Percentiles rank a stretch among this genome's conserved stretches.
phyloP scores from a whole-genome alignment of 2,329 filamentous ascomycete species.

The Penicillium oxalicum region DNA sequence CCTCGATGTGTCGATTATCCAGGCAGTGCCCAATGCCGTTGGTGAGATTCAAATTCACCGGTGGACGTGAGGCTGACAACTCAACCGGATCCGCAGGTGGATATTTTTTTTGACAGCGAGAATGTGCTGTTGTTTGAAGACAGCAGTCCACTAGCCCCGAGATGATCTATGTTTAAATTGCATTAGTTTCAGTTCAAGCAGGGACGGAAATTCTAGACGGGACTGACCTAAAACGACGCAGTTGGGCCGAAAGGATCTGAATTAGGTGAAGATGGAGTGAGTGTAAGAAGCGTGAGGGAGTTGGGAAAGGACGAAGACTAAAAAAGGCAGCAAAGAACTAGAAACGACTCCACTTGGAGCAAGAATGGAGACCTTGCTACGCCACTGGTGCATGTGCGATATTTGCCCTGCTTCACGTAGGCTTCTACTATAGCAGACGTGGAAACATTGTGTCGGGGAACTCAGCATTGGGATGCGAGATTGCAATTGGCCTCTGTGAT shows the following conservation, averaged over 20 bases:
- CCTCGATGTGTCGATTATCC: constrained; percentile 10
- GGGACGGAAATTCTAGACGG: background rate
- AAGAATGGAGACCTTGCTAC: constrained; percentile 12
- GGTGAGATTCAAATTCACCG: background rate
- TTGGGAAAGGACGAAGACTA: constrained; percentile 3
- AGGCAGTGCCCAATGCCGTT: constrained; percentile 16
- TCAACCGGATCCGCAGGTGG: background rate
- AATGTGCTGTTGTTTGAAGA: background rate
- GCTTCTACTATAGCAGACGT: too few relatives aligned
- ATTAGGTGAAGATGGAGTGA: background rate
- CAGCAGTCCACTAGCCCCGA: background rate
- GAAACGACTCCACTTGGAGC: constrained; percentile 3
- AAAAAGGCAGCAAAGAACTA: constrained; percentile 1
- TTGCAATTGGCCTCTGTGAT: too few relatives aligned
- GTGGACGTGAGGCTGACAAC: background rate
- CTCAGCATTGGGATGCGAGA: too few relatives aligned
- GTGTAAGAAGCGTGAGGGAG: background rate
- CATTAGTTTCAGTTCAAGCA: background rate
- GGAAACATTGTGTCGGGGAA: background rate
- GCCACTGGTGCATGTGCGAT: constrained; percentile 11
- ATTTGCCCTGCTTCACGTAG: background rate
- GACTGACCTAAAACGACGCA: background rate
- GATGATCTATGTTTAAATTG: background rate
- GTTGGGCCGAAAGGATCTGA: background rate
- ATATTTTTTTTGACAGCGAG: background rate